These are phyloP conservation scores for Chlorophyllum brunneum DNA, from an alignment of 768 basidiomycete genomes.

Conservation along the genomic window DNA sequence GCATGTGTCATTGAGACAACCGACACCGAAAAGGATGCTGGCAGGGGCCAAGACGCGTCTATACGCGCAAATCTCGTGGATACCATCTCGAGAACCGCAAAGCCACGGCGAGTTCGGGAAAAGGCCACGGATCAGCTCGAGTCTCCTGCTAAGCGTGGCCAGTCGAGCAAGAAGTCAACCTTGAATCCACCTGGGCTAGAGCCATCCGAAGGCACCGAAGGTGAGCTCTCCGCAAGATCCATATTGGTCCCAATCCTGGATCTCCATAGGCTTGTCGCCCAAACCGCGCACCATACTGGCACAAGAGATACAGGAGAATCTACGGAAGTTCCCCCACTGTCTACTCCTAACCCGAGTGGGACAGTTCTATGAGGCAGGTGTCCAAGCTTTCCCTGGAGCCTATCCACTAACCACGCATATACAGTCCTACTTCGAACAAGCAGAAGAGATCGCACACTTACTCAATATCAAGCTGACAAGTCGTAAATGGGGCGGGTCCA, in stretches of 20 bases:
- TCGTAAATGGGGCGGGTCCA: slow-evolving; percentile 65
- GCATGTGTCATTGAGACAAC: not conserved
- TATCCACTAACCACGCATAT: slow-evolving; percentile 9
- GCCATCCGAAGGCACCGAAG: not conserved
- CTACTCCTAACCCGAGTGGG: slow-evolving; percentile 89
- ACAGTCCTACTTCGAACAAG: slow-evolving; percentile 95
- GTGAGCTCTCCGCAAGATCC: not conserved
- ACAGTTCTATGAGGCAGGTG: slow-evolving; percentile 86
- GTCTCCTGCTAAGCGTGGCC: not conserved
- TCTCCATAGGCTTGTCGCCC: not conserved
- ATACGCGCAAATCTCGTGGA: not conserved
- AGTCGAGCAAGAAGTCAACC: not conserved
- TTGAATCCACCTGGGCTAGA: not conserved
- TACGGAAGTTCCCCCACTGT: slow-evolving; percentile 79
- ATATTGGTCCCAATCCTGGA: not conserved
- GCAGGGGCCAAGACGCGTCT: not conserved
- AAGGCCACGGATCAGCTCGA: not conserved
- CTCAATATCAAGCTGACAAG: slow-evolving; percentile 82
- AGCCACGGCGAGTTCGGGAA: slow-evolving; percentile 3
- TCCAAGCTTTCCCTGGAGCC: not conserved
- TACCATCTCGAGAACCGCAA: not conserved
- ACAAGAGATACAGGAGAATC: slow-evolving; percentile 65
- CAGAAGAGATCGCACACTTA: slow-evolving; percentile 67
- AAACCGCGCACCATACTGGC: slow-evolving; percentile 51
- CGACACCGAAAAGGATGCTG: slow-evolving; percentile 13